A percentile compares a stretch with the other conserved stretches of the same genome.
Conservation (phyloP, 1,139 yeast species). For the Yamadazyma atlantica region DNA sequence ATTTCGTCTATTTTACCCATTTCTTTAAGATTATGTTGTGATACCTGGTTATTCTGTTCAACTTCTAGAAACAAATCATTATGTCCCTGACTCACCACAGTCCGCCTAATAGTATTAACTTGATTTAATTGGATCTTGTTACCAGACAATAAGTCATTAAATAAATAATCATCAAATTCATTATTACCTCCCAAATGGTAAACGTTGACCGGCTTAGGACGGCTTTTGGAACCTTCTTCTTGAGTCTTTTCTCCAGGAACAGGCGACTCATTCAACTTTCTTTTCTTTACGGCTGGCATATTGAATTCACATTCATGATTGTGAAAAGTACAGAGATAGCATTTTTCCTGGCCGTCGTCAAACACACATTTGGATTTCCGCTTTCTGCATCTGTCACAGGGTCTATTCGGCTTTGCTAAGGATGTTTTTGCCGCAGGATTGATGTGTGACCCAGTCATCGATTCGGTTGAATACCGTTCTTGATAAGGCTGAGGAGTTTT, state of each 20-base stretch:
- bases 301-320: conserved; percentile 12
- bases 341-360: conserved; percentile 10
- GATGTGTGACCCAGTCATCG: too few relatives aligned
- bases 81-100: conserved; percentile 5
- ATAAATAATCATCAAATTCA: conserved; percentile 12
- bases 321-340: conserved; percentile 13
- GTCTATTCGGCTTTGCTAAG: conserved; percentile 8
- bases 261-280: conserved; percentile 8
- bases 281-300: conserved; percentile 15
- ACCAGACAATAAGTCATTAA: conserved; percentile 6
- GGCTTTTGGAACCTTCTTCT: conserved; percentile 1
- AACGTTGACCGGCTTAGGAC: neutral
- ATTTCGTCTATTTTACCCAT: conserved; percentile 7
- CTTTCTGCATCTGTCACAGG: conserved; percentile 16
- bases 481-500: too few relatives aligned
- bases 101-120: conserved; percentile 9
- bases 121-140: conserved; percentile 7
- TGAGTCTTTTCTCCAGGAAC: neutral
- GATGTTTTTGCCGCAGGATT: neutral
- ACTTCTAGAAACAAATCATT: conserved; percentile 10
- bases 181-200: conserved; percentile 13
- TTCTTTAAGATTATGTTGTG: conserved; percentile 4
- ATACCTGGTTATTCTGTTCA: conserved; percentile 5
- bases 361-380: conserved; percentile 16
- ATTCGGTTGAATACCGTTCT: too few relatives aligned